These are phyloP conservation scores for Dendrobium chrysotoxum DNA, from an alignment of 106 monocot species.

Conservation along the genomic window DNA sequence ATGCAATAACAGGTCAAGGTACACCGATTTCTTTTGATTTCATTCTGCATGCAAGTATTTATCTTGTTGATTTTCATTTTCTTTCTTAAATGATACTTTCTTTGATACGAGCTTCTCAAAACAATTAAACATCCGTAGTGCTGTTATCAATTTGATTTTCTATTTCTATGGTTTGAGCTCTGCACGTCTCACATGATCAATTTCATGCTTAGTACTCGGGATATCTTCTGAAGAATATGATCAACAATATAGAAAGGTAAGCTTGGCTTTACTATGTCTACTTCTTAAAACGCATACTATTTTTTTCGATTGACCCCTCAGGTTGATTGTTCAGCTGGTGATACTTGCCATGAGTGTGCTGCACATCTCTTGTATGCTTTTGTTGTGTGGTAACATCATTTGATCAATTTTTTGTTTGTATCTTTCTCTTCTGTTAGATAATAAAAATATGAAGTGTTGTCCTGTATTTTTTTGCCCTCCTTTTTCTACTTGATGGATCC, in stretches of 20 bases:
- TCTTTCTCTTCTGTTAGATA: not conserved
- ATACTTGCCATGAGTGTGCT: conserved; percentile 37
- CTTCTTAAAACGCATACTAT: conserved; percentile 28
- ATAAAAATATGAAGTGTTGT: conserved; percentile 8
- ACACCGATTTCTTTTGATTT: conserved; percentile 29
- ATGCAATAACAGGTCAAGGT: conserved; percentile 52
- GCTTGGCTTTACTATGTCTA: conserved; percentile 24
- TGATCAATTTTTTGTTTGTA: conserved; percentile 8
- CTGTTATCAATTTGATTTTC: conserved; percentile 17
- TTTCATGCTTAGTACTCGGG: conserved; percentile 31
- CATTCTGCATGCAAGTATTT: conserved; percentile 15
- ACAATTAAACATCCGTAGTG: conserved; percentile 17
- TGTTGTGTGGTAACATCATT: conserved; percentile 50
- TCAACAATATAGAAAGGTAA: conserved; percentile 54
- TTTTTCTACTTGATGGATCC: conserved; percentile 10
- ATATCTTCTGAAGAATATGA: conserved; percentile 38
- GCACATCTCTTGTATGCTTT: conserved; percentile 38
- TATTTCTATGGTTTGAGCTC: conserved; percentile 36
- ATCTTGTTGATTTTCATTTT: conserved; percentile 8
- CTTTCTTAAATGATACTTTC: not conserved
- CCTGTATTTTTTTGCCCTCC: not conserved
- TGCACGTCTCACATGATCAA: conserved; percentile 31
- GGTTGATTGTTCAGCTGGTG: conserved; percentile 45
- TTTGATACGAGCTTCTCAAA: conserved; percentile 7
- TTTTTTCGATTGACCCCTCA: conserved; percentile 26